Evolutionary conservation across 306 rosid genomes (phyloP).

Genomic region (Pyrus bretschneideri): DNA sequence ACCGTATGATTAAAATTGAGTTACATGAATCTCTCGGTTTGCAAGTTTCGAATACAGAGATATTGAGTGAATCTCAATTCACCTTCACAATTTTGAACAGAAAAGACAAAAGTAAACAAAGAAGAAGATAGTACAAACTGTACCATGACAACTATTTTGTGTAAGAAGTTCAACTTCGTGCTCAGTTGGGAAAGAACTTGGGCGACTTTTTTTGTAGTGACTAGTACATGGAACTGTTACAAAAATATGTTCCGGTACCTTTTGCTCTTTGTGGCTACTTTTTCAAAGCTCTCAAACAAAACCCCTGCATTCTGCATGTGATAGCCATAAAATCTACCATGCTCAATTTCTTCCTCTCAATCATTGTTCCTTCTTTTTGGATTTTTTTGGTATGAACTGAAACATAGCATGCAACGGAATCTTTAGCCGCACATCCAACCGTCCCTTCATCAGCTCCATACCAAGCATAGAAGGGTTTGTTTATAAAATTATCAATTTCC

Average conservation of each 20-base stretch:
- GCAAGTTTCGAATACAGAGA: fast-evolving
- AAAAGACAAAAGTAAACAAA: background rate
- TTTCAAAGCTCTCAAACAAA: background rate
- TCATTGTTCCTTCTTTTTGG: background rate
- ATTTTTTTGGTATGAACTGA: background rate
- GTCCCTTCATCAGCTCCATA: background rate
- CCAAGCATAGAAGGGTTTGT: background rate
- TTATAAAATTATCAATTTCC: background rate
- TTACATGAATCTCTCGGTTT: no score
- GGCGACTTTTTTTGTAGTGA: background rate
- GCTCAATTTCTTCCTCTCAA: background rate
- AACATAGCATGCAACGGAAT: background rate
- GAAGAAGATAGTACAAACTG: background rate
- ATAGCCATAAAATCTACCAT: background rate
- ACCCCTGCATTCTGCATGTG: background rate
- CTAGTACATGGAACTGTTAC: background rate
- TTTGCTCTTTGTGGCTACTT: background rate
- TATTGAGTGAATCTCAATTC: no score
- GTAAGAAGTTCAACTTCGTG: background rate
- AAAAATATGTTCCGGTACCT: background rate
- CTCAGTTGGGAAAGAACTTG: background rate
- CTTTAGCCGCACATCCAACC: background rate
- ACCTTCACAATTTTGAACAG: background rate
- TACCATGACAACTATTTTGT: background rate
- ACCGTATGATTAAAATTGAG: no score